Evolutionary conservation across 2,329 filamentous ascomycete species (phyloP).

Genomic region (Ophiostoma piceae): DNA sequence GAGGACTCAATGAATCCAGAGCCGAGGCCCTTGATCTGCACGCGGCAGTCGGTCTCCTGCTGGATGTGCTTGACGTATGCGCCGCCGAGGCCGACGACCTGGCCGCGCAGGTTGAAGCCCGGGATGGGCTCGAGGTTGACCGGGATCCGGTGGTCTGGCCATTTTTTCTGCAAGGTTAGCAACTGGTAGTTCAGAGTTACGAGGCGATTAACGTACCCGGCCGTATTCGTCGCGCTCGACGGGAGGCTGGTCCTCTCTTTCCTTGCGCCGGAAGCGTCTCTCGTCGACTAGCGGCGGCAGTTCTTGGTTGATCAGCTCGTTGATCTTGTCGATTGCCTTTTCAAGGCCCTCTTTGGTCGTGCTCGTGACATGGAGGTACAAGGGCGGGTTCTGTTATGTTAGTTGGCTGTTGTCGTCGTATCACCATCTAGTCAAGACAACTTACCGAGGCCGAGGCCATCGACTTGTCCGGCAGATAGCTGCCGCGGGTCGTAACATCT

Average conservation of each 20-base stretch:
- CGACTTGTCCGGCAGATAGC: constrained; percentile 94
- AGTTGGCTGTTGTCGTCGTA: neutral
- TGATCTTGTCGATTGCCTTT: constrained; percentile 76
- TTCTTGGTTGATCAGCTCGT: constrained; percentile 94
- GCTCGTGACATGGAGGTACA: constrained; percentile 94
- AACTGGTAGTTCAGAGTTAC: neutral
- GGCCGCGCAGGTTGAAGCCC: constrained; percentile 92
- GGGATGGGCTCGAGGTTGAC: constrained; percentile 85
- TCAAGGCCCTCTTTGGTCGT: constrained; percentile 89
- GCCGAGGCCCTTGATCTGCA: constrained; percentile 95
- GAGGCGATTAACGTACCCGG: constrained; percentile 56
- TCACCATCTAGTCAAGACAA: neutral
- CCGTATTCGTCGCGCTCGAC: constrained; percentile 71
- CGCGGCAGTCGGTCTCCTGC: constrained; percentile 86
- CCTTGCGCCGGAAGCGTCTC: constrained; percentile 74
- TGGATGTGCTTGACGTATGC: constrained; percentile 98
- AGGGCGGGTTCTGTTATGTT: constrained; percentile 71
- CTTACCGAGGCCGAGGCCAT: constrained; percentile 87
- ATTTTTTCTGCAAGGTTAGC: constrained; percentile 53
- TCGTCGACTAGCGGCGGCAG: constrained; percentile 94
- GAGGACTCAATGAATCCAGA: constrained; percentile 89
- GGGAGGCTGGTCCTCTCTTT: constrained; percentile 47
- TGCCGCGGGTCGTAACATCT: constrained; percentile 98
- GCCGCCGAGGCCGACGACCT: constrained; percentile 90
- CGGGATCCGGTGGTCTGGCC: constrained; percentile 93